A percentile compares a stretch with the other conserved stretches of the same genome.
Conservation (phyloP, 108 stramenopile genomes). For the Hondaea fermentalgiana region DNA sequence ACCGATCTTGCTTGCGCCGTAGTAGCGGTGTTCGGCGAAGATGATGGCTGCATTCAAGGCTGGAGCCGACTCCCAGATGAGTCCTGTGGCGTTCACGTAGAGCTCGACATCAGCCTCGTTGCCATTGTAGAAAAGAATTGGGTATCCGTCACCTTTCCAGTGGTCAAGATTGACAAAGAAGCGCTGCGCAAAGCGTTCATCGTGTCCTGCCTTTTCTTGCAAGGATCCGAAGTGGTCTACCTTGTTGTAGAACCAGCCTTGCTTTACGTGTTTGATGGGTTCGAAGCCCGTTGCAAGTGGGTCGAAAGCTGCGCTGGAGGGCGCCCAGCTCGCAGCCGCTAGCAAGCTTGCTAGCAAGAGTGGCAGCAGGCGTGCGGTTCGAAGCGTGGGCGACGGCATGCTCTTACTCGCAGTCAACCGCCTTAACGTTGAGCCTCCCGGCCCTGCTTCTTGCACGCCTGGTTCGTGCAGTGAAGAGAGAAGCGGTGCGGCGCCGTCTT, state of each 20-base stretch:
- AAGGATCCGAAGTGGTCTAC: neutral
- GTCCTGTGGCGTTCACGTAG: slow-evolving; percentile 68
- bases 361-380: too few species aligned
- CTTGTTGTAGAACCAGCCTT: neutral
- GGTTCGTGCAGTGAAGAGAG: too few species aligned
- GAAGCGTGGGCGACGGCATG: too few species aligned
- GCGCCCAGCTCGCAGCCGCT: too few species aligned
- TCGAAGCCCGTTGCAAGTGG: too few species aligned
- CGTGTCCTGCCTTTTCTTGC: neutral
- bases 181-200: neutral
- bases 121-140: slow-evolving; percentile 70
- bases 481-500: too few species aligned
- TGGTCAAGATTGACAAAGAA: neutral
- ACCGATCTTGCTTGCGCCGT: slow-evolving; percentile 41
- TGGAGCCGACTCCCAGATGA: slow-evolving; percentile 78
- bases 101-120: slow-evolving; percentile 74
- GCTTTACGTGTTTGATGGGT: neutral
- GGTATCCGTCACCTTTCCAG: slow-evolving; percentile 5
- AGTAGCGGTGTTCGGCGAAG: slow-evolving; percentile 80
- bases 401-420: too few species aligned
- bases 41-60: slow-evolving; percentile 59
- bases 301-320: too few species aligned
- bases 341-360: too few species aligned
- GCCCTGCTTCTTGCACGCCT: too few species aligned
- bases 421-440: too few species aligned